Evolutionary conservation across 192 early-diverging fungal species (phyloP).

Genomic region (Coemansia sp.): DNA sequence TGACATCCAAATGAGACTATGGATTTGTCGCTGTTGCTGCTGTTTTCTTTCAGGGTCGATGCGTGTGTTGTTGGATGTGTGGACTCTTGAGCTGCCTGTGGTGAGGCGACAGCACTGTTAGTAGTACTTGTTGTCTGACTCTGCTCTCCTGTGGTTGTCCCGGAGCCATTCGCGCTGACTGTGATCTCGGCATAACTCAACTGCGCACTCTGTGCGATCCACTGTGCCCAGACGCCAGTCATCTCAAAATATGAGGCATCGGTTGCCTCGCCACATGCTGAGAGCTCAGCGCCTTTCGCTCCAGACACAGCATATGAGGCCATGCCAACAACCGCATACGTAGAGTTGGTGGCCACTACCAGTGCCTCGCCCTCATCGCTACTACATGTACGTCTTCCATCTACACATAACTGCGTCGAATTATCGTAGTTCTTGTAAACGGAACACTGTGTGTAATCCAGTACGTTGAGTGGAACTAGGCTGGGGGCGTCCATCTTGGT

Average conservation of each 20-base stretch:
- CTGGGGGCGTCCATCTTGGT: background rate
- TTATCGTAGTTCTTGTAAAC: constrained; percentile 16
- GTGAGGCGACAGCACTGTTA: background rate
- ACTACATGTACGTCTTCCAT: constrained; percentile 5
- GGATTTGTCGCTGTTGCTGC: background rate
- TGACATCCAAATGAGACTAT: background rate
- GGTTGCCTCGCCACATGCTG: background rate
- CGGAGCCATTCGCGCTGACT: background rate
- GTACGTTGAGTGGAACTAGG: background rate
- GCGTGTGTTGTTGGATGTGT: background rate
- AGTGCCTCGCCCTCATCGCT: constrained; percentile 36
- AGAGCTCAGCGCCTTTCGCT: background rate
- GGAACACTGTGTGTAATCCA: constrained; percentile 6
- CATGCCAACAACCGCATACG: constrained; percentile 22
- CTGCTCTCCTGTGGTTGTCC: background rate
- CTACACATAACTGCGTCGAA: constrained; percentile 22
- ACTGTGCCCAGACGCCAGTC: constrained; percentile 19
- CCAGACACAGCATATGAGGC: constrained; percentile 12
- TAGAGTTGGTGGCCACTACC: constrained; percentile 3
- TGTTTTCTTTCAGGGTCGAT: background rate
- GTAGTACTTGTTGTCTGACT: background rate
- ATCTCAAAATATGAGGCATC: constrained; percentile 22
- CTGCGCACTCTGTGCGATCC: constrained; percentile 16
- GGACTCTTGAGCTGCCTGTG: background rate
- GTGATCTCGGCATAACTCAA: constrained; percentile 16